phyloP scores from a whole-genome alignment of 2,329 filamentous ascomycete species.

The Knoxdaviesia capensis region DNA sequence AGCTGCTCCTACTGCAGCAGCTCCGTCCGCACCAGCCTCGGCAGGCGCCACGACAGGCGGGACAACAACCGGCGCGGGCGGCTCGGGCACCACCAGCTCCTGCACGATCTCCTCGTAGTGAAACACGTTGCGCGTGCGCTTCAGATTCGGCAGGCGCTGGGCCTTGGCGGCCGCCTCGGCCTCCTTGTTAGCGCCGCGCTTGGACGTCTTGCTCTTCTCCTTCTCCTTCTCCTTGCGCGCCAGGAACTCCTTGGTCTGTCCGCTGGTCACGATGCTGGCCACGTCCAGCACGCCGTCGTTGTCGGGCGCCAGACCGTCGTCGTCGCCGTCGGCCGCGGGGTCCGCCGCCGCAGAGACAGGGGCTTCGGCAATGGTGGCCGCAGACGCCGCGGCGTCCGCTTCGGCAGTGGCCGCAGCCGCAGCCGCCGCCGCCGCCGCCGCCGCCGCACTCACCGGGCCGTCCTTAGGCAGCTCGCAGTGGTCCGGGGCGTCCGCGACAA shows the following conservation, averaged over 20 bases:
- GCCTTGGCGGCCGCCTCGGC: slow-evolving; percentile 33
- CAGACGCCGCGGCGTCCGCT: slow-evolving; percentile 10
- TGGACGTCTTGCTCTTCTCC: slow-evolving; percentile 41
- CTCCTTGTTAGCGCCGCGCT: slow-evolving; percentile 39
- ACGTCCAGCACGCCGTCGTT: slow-evolving; percentile 62
- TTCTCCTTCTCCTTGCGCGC: slow-evolving; percentile 71
- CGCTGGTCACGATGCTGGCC: slow-evolving; percentile 65
- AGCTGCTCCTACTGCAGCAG: neutral
- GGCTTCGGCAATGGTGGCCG: slow-evolving; percentile 8
- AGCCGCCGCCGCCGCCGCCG: slow-evolving; percentile 8
- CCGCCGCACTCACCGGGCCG: slow-evolving; percentile 8
- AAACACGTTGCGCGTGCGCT: slow-evolving; percentile 48
- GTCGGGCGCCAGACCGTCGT: slow-evolving; percentile 16
- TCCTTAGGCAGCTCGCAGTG: slow-evolving; percentile 26
- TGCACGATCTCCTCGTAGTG: slow-evolving; percentile 49
- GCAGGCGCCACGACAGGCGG: slow-evolving; percentile 5
- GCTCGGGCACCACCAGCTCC: slow-evolving; percentile 22
- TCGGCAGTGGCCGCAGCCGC: slow-evolving; percentile 12
- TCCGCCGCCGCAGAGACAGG: slow-evolving; percentile 12
- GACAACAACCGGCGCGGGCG: neutral
- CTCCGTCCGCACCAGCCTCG: neutral
- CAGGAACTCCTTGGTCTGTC: slow-evolving; percentile 64
- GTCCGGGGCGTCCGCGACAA: slow-evolving; percentile 21
- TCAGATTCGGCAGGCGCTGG: slow-evolving; percentile 48
- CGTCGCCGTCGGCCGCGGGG: slow-evolving; percentile 16